These are phyloP conservation scores for Canariomyces notabilis DNA, from an alignment of 2,329 filamentous ascomycete genomes.

Conservation along the genomic window DNA sequence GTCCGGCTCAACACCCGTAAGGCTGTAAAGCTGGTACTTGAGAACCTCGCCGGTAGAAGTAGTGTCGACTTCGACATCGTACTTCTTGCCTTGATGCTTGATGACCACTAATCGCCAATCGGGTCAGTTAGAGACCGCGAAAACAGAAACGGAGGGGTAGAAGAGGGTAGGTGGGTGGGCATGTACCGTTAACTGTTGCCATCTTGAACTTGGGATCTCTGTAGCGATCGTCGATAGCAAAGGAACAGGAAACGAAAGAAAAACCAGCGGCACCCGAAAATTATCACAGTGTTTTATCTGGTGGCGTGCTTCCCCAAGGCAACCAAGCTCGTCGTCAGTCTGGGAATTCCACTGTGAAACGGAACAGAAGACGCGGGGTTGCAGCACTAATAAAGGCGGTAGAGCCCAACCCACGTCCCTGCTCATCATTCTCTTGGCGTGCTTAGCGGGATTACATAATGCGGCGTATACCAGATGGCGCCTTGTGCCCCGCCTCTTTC, in stretches of 20 bases:
- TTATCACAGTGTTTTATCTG: background rate
- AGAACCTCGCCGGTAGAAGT: slow-evolving; percentile 82
- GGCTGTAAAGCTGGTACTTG: slow-evolving; percentile 91
- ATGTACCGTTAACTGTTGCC: slow-evolving; percentile 22
- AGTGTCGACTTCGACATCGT: slow-evolving; percentile 88
- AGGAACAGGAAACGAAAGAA: background rate
- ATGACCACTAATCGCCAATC: slow-evolving; percentile 62
- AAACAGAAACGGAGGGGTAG: background rate
- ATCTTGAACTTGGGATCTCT: slow-evolving; percentile 9
- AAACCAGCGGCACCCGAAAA: background rate
- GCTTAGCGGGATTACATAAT: slow-evolving; percentile 15
- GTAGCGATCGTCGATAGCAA: background rate
- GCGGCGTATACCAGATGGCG: too few species aligned
- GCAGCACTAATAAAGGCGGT: background rate
- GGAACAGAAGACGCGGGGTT: slow-evolving; percentile 18
- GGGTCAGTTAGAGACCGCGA: slow-evolving; percentile 23
- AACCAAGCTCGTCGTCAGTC: slow-evolving; percentile 4
- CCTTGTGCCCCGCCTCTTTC: slow-evolving; percentile 12
- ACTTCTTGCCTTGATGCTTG: slow-evolving; percentile 92
- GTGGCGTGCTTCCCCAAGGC: slow-evolving; percentile 1
- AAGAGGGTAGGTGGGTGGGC: too few species aligned
- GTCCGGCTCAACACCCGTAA: slow-evolving; percentile 93
- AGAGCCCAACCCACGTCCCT: background rate
- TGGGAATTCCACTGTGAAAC: slow-evolving; percentile 16
- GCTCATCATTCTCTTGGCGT: slow-evolving; percentile 1